These are phyloP conservation scores for Hypoxylon sp. DNA, from an alignment of 2,329 filamentous ascomycete species.

Conservation along the genomic window DNA sequence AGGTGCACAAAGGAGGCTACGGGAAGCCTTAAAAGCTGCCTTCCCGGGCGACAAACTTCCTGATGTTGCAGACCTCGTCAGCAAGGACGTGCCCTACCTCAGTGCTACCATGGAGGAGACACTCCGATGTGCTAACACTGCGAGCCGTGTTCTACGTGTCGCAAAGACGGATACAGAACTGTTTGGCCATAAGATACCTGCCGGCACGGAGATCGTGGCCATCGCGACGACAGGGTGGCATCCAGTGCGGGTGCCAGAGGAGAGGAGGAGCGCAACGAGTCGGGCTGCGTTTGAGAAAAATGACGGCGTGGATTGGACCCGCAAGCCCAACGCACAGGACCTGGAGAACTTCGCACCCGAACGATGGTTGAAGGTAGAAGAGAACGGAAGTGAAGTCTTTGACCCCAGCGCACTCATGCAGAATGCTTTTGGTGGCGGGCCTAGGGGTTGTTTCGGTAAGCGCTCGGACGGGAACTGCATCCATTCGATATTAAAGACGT, in stretches of 20 bases:
- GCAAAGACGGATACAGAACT: constrained; percentile 58
- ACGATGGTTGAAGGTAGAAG: constrained; percentile 36
- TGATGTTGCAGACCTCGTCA: constrained; percentile 53
- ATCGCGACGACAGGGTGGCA: constrained; percentile 15
- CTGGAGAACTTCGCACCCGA: constrained; percentile 37
- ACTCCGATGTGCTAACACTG: constrained; percentile 54
- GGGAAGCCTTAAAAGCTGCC: constrained; percentile 49
- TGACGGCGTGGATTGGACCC: constrained; percentile 23
- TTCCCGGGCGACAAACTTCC: constrained; percentile 52
- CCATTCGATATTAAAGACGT: background rate
- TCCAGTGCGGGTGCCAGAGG: constrained; percentile 32
- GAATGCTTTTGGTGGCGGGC: constrained; percentile 39
- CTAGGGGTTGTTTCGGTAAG: constrained; percentile 45
- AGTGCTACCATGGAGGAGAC: constrained; percentile 61
- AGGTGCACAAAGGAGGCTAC: constrained; percentile 56
- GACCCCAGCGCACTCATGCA: constrained; percentile 32
- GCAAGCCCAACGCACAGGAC: constrained; percentile 29
- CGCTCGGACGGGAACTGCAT: background rate
- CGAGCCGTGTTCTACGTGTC: constrained; percentile 49
- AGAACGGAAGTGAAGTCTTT: constrained; percentile 31
- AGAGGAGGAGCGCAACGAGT: constrained; percentile 28
- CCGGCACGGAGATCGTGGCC: constrained; percentile 55
- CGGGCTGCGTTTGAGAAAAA: constrained; percentile 35
- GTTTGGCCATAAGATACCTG: constrained; percentile 59
- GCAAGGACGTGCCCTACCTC: constrained; percentile 57